Base-by-base conservation (phyloP, 805 yeast genomes). In the Monosporozyma servazzii region DNA sequence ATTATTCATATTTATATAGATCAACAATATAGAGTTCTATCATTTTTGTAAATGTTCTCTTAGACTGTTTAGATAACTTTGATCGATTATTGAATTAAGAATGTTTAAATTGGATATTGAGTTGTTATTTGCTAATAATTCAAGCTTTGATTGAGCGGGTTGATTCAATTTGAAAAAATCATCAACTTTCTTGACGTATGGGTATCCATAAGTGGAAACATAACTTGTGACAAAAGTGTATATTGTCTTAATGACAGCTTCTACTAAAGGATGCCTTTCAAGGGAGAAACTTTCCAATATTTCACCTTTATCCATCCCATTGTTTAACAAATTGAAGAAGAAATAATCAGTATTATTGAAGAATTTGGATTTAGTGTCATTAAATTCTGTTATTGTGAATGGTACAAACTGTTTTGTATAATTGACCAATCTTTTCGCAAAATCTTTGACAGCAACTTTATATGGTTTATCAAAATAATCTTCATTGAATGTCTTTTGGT, bases 401-500 rank as follows among this genome's bases (percentile, higher is more conserved):
- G 66, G 64, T 8, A 61, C 56, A 48, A 63, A 67, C 45, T 65
- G 69, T 1, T 60, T 54, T 25, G 58, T 53, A 64, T 84, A 84
- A 55, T 76, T 75, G 43, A 71, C 66, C 10, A 82, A 70, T 55
- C 90, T 72, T 48, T 71, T 71, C 43, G 81, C 71, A 59, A 84
- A 84, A 68, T 84, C 89, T 3, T 67, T 56, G 17, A 82, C 75
- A 3, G 88, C 81, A 6, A 61, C 61, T 33, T 73, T 73, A 56
- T 79, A 77, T 44, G 79, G 76, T 56, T 72, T 71, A 46, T 75
- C 75, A 50, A 63, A 67, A 63, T 84, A 84, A 62, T 84, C 90
- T 39, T 73, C 75, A 60, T 82, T 82, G 49, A 69, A 71, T 0
- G 88, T 76, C 63, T 84, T 84, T 48, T 80, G 78, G 58, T 78